Evolutionary conservation across 495 filamentous ascomycete genomes (phyloP), one percentile per base, ranked within the genome.

Genomic region (Neurospora cerealis): DNA sequence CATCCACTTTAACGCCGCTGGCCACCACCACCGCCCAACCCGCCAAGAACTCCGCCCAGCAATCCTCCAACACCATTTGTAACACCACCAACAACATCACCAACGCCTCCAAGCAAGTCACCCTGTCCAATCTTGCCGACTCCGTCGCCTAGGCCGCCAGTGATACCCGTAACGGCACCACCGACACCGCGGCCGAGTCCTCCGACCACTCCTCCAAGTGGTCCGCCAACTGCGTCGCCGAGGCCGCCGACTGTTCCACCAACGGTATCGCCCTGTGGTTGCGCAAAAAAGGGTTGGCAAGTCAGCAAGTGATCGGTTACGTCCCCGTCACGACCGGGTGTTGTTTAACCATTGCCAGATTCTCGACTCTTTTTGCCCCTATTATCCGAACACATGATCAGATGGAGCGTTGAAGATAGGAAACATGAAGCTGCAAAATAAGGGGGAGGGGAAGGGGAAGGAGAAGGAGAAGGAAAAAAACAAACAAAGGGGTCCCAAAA

Each of bases 111-210:
- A 19, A 78, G 77, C 48, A 78, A 7, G 46, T 78, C 77, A 0
- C 77, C 77, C 69, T 77, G 69, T 2, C 77, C 77, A 42, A 78
- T 75, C 70, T 78, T 78, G n/a, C 77, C 77, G 10, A 78, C 75
- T 11, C 77, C 77, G 36, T 75, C 72, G 3, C 77, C 77, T 15
- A 78, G 28, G 4, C 77, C 77, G 1, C 77, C 77, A 34, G 77
- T 78, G 9, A 78, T 73, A 28, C 77, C 77, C 0, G 54, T 66
- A 24, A 78, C 77, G 0, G 77, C 77, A 46, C 72, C 72, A 34
- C 77, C 77, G 0, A 78, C 77, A 17, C 77, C 77, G 0, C 75
- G 73, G 8, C 77, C 77, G 24, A 77, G 37, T 15, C 77, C 77
- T 24, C 75, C 73, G 28, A 78, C 77, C 5, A 78, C n/a, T 11